phyloP scores from a whole-genome alignment of 179 eudicot species.

The Spinacia oleracea region DNA sequence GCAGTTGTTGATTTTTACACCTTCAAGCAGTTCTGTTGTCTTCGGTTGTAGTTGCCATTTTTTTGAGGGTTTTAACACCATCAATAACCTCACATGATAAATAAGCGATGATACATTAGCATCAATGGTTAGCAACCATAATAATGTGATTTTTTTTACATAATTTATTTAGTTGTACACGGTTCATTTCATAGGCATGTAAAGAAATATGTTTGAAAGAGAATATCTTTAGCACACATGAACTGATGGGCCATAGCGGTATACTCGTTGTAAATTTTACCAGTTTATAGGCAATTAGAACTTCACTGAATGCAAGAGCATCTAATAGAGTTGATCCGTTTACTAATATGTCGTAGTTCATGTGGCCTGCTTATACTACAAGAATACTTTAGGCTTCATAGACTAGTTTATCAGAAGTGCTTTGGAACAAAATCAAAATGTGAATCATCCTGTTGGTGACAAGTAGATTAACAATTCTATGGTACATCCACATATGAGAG shows the following conservation, averaged over 20 bases:
- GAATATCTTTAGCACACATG: not conserved
- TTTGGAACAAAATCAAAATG: conserved; percentile 42
- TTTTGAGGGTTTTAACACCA: conserved; percentile 33
- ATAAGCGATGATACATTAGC: not conserved
- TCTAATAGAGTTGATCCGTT: not conserved
- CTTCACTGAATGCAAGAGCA: not conserved
- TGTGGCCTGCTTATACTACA: not conserved
- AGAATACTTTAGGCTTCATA: not conserved
- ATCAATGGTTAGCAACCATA: not conserved
- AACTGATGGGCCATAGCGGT: not conserved
- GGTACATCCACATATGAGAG: conserved; percentile 46
- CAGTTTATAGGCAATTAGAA: not conserved
- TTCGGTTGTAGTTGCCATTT: conserved; percentile 28
- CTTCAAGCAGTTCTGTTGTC: conserved; percentile 45
- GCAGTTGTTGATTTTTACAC: conserved; percentile 37
- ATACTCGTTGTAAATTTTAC: not conserved
- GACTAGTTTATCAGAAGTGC: conserved; percentile 34
- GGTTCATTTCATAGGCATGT: not conserved
- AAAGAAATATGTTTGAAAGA: not conserved
- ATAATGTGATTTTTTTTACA: not conserved
- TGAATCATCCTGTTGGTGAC: conserved; percentile 37
- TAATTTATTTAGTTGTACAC: not conserved
- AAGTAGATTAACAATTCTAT: conserved; percentile 40
- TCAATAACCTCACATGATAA: conserved; percentile 8
- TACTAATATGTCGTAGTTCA: not conserved